Evolutionary conservation across 1,284 basidiomycete species (phyloP).

Genomic region (Malassezia dermatis): DNA sequence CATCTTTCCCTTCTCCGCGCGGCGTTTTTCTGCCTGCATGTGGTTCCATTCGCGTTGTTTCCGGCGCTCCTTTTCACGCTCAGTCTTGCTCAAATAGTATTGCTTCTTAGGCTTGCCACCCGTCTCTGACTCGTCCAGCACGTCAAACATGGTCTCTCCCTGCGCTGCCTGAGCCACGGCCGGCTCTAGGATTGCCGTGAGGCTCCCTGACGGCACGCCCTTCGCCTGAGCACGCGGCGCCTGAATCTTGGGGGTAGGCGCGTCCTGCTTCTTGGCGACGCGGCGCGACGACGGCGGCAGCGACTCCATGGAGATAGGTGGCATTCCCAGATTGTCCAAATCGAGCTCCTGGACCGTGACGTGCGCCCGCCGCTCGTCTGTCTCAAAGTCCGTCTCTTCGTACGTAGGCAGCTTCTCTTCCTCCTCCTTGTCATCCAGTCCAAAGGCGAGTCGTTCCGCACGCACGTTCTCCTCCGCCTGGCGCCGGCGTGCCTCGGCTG

Average conservation of each 20-base stretch:
- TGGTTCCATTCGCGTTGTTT: conserved; percentile 11
- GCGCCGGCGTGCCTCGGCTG: conserved; percentile 26
- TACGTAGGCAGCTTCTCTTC: conserved; percentile 21
- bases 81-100: conserved; percentile 8
- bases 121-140: not conserved
- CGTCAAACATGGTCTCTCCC: not conserved
- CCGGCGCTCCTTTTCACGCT: conserved; percentile 12
- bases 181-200: conserved; percentile 16
- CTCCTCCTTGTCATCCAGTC: conserved; percentile 28
- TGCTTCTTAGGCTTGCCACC: not conserved
- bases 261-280: not conserved
- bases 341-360: conserved; percentile 14
- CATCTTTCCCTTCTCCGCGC: conserved; percentile 1
- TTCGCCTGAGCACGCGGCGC: not conserved
- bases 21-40: conserved; percentile 8
- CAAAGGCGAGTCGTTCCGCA: conserved; percentile 29
- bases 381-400: conserved; percentile 8
- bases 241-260: not conserved
- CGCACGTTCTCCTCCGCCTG: conserved; percentile 38
- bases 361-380: conserved; percentile 11
- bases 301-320: not conserved
- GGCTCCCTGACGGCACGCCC: conserved; percentile 4
- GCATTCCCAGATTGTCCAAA: conserved; percentile 3
- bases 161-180: conserved; percentile 8
- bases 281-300: conserved; percentile 7